Evolutionary conservation across 768 basidiomycete species (phyloP).

Genomic region (Mycena vulgaris): DNA sequence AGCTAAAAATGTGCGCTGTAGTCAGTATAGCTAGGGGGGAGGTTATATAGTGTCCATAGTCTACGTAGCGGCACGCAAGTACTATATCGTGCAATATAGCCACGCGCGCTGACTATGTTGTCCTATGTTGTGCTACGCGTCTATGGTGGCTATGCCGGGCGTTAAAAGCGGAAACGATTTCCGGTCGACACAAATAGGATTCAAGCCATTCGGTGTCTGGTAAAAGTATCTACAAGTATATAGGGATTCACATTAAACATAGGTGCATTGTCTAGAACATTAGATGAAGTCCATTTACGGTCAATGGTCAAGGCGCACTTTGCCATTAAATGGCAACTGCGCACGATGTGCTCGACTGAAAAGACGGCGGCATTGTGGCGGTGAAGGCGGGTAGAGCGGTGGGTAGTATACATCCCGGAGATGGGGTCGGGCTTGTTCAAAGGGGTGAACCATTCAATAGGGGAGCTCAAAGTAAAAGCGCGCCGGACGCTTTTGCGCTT

Average conservation of each 20-base stretch:
- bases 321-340: background rate
- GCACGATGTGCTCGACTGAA: background rate
- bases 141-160: too few species aligned
- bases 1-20: too few species aligned
- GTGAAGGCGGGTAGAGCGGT: background rate
- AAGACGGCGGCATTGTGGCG: background rate
- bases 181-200: slow-evolving; percentile 31
- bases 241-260: background rate
- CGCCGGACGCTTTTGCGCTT: too few species aligned
- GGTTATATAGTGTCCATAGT: too few species aligned
- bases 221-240: background rate
- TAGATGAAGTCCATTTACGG: background rate
- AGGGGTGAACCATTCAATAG: background rate
- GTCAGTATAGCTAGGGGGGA: too few species aligned
- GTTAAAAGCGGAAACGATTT: too few species aligned
- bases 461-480: too few species aligned
- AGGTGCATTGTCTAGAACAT: background rate
- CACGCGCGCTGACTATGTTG: too few species aligned
- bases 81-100: too few species aligned
- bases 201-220: background rate
- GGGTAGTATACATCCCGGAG: background rate
- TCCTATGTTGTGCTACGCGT: too few species aligned
- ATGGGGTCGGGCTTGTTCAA: background rate
- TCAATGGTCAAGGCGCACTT: background rate
- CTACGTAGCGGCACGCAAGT: too few species aligned